Conservation (phyloP, 495 filamentous ascomycete genomes). For the Aspergillus ostianus region DNA sequence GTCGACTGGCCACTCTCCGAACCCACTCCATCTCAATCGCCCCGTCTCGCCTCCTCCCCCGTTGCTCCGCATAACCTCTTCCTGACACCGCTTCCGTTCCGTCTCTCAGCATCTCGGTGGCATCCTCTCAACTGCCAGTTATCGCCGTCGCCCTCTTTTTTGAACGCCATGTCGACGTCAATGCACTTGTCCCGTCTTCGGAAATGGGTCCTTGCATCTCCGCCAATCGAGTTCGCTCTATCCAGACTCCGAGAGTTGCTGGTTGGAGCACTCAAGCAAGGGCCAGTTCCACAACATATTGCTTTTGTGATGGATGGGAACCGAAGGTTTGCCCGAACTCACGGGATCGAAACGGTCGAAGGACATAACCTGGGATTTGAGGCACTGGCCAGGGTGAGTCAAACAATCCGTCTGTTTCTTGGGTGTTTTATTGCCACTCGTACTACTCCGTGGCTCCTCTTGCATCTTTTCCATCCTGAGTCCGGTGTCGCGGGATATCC, state of each 20-base stretch:
- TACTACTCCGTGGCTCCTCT: neutral
- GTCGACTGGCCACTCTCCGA: conserved; percentile 5
- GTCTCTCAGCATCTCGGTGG: neutral
- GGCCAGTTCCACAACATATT: conserved; percentile 88
- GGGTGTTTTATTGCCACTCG: neutral
- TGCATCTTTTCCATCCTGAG: neutral
- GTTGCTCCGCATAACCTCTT: neutral
- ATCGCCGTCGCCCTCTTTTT: neutral
- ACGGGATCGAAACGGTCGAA: conserved; percentile 94
- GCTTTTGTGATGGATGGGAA: conserved; percentile 99
- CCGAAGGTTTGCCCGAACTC: conserved; percentile 79
- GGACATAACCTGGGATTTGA: conserved; percentile 98
- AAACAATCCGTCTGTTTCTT: conserved; percentile 12
- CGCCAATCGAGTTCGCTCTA: conserved; percentile 81
- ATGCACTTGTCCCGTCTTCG: conserved; percentile 71
- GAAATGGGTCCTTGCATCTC: conserved; percentile 86
- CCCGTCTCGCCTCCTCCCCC: neutral
- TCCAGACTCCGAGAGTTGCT: conserved; percentile 71
- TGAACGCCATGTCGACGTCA: conserved; percentile 45
- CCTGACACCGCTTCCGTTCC: neutral
- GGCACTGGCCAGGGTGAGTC: conserved; percentile 71
- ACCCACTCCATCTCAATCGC: neutral
- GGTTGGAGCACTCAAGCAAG: conserved; percentile 83
- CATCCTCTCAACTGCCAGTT: neutral
- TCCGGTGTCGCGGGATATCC: neutral